Conservation (phyloP, 164 flowering plant genomes). For the Stephania cephalantha region DNA sequence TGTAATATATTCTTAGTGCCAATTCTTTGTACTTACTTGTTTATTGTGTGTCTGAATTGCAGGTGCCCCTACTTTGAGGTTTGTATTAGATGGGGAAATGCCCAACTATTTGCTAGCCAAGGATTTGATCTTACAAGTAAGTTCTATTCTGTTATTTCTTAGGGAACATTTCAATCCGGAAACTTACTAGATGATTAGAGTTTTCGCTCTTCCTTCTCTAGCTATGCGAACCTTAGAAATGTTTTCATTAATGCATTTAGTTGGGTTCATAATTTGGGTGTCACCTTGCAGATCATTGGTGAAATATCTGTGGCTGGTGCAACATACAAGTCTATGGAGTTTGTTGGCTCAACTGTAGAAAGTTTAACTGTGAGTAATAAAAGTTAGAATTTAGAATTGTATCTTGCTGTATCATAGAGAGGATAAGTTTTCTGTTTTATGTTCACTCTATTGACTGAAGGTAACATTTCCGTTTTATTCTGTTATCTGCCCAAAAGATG, state of each 20-base stretch:
- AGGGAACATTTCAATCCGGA: not conserved
- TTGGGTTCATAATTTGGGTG: not conserved
- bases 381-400: not conserved
- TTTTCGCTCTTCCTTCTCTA: not conserved
- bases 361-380: conserved; percentile 64
- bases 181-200: not conserved
- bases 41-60: conserved; percentile 20
- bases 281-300: conserved; percentile 77
- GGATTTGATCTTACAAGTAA: conserved; percentile 97
- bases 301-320: conserved; percentile 97
- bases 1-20: not conserved
- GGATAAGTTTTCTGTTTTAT: not conserved
- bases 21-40: not conserved
- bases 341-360: conserved; percentile 89
- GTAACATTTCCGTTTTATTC: not conserved
- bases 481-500: conserved; percentile 48
- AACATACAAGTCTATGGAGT: conserved; percentile 95
- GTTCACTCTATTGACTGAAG: not conserved
- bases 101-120: conserved; percentile 87
- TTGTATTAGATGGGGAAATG: conserved; percentile 98
- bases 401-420: not conserved
- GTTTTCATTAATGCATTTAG: not conserved
- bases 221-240: not conserved
- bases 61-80: conserved; percentile 97
- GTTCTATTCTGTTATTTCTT: conserved; percentile 13